A percentile compares a stretch with the other conserved stretches of the same genome.
These are phyloP conservation scores for Hanseniaspora jakobsenii DNA, from an alignment of 805 yeast species.

Conservation along the genomic window DNA sequence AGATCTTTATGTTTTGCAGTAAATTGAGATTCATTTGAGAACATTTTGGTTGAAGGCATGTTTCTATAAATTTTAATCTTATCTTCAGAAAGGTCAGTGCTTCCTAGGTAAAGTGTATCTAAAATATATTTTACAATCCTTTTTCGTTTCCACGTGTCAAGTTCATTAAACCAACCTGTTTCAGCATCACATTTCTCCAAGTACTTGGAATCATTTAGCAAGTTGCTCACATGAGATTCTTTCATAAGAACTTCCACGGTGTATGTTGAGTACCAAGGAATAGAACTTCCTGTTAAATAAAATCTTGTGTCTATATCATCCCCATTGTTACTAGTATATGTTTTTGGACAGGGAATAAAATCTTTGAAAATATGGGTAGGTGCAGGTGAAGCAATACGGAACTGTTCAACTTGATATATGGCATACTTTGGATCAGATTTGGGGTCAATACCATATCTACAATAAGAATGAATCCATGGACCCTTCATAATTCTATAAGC, in stretches of 20 bases:
- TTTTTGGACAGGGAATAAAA: slow-evolving; percentile 22
- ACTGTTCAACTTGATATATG: slow-evolving; percentile 73
- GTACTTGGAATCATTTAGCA: slow-evolving; percentile 38
- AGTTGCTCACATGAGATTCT: slow-evolving; percentile 40
- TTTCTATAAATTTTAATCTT: slow-evolving; percentile 31
- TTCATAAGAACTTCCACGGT: slow-evolving; percentile 73
- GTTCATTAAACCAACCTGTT: slow-evolving; percentile 64
- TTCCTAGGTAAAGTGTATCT: slow-evolving; percentile 43
- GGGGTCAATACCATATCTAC: slow-evolving; percentile 72
- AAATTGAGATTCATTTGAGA: slow-evolving; percentile 25
- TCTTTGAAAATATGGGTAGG: slow-evolving; percentile 21
- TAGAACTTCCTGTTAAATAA: slow-evolving; percentile 56
- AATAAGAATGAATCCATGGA: slow-evolving; percentile 86
- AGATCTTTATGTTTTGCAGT: slow-evolving; percentile 20
- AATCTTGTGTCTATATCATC: slow-evolving; percentile 36
- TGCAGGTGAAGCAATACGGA: slow-evolving; percentile 33
- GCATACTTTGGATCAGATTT: slow-evolving; percentile 41
- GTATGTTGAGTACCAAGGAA: slow-evolving; percentile 59
- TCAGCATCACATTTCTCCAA: slow-evolving; percentile 34
- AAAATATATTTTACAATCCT: slow-evolving; percentile 62
- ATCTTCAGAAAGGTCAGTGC: slow-evolving; percentile 33
- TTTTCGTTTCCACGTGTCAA: slow-evolving; percentile 52
- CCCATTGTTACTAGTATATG: slow-evolving; percentile 27
- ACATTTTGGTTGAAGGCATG: slow-evolving; percentile 34
- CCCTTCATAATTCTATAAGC: slow-evolving; percentile 76